Percentiles rank a stretch among this genome's conserved stretches.
These are phyloP conservation scores for Primulina tabacum DNA, from an alignment of 257 asterid genomes.

Conservation along the genomic window DNA sequence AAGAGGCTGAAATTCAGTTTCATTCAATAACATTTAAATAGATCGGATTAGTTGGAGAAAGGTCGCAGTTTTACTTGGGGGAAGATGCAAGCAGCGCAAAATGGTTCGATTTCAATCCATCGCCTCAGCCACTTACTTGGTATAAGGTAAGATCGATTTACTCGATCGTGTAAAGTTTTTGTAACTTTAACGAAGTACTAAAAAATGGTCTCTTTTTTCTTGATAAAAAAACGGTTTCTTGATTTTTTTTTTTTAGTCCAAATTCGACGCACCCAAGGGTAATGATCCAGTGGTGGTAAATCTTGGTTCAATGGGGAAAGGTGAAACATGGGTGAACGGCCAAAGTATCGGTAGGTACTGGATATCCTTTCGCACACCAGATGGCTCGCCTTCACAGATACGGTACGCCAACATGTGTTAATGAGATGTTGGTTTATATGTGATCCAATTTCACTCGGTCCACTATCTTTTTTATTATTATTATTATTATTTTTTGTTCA, in stretches of 20 bases:
- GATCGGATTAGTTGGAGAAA: conserved; percentile 87
- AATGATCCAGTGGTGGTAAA: conserved; percentile 65
- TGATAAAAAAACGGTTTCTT: background rate
- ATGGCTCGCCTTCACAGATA: conserved; percentile 73
- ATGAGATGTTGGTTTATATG: background rate
- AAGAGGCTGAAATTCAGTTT: conserved; percentile 8
- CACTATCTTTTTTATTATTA: no score
- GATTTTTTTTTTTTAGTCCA: conserved; percentile 33
- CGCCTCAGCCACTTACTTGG: conserved; percentile 72
- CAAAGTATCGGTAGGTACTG: conserved; percentile 85
- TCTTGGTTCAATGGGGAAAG: conserved; percentile 92
- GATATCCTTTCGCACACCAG: conserved; percentile 55
- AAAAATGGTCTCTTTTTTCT: background rate
- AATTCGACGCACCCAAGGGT: conserved; percentile 65
- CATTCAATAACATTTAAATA: conserved; percentile 23
- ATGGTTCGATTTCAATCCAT: conserved; percentile 46
- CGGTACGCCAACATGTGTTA: conserved; percentile 38
- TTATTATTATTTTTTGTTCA: no score
- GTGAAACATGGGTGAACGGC: conserved; percentile 77
- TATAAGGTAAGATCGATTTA: conserved; percentile 54
- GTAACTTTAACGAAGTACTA: background rate
- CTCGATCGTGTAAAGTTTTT: background rate
- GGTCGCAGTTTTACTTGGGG: conserved; percentile 41
- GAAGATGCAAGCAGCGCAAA: conserved; percentile 39
- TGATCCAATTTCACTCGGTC: no score